Conservation (phyloP, 2,329 filamentous ascomycete genomes). For the Sarocladiaceae sp. region DNA sequence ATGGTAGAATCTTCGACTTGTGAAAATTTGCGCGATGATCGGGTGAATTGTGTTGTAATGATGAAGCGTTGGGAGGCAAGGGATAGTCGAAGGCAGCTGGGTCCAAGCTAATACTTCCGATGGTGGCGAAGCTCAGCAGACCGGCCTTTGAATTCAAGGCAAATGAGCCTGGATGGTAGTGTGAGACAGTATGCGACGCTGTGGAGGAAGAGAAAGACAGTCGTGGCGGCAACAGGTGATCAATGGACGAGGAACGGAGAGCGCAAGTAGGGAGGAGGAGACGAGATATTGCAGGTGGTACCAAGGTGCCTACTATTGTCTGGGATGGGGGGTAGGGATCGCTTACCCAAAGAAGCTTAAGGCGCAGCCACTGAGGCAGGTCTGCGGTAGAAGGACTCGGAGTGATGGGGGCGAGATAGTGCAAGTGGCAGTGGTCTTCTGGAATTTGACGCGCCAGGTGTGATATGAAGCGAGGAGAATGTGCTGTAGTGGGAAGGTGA, state of each 20-base stretch:
- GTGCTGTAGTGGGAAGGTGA: background rate
- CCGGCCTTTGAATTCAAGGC: slow-evolving; percentile 6
- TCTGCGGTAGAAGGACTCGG: background rate
- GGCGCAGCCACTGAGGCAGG: slow-evolving; percentile 6
- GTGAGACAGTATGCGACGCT: slow-evolving; percentile 2
- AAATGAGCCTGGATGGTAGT: background rate
- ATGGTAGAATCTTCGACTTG: too few relatives aligned
- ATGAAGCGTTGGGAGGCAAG: too few relatives aligned
- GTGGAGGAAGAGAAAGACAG: background rate
- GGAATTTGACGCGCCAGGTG: too few relatives aligned
- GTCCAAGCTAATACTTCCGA: too few relatives aligned
- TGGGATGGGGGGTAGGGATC: slow-evolving; percentile 7
- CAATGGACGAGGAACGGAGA: background rate
- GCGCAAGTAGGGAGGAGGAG: background rate
- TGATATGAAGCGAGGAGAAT: background rate
- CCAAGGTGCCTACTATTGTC: too few relatives aligned
- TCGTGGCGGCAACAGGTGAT: background rate
- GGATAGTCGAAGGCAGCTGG: too few relatives aligned
- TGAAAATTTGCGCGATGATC: too few relatives aligned
- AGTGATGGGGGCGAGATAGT: background rate
- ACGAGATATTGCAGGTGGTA: slow-evolving; percentile 9
- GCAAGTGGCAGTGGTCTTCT: background rate
- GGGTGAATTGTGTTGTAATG: too few relatives aligned
- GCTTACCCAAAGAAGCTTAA: slow-evolving; percentile 8
- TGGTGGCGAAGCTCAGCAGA: background rate